These are phyloP conservation scores for Chloropicon primus DNA, from an alignment of 139 green algal genomes.

Conservation along the genomic window DNA sequence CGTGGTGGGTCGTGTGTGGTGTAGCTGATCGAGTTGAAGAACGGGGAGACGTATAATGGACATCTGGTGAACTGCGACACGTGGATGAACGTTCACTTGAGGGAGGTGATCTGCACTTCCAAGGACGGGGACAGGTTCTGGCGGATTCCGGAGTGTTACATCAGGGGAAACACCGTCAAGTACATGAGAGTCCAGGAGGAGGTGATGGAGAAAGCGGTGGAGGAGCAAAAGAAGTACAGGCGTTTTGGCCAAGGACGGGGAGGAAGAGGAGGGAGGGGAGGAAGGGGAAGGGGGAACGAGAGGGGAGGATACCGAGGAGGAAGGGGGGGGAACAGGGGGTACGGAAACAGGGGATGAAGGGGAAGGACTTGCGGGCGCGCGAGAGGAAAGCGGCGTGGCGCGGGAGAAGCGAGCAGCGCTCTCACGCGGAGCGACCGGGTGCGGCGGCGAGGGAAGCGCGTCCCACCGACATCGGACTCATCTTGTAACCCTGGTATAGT, in stretches of 20 bases:
- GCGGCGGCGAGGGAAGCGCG: too few species aligned
- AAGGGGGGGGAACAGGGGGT: too few species aligned
- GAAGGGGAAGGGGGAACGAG: not conserved
- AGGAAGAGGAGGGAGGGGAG: not conserved
- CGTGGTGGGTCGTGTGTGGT: too few species aligned
- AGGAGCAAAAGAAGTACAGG: not conserved
- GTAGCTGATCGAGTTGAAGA: conserved; percentile 97
- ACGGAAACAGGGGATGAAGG: not conserved
- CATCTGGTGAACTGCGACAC: conserved; percentile 88
- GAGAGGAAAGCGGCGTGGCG: too few species aligned
- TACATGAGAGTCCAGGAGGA: conserved; percentile 95
- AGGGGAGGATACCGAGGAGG: not conserved
- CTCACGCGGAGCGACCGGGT: too few species aligned
- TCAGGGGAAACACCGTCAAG: conserved; percentile 97
- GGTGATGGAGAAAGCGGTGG: conserved; percentile 24
- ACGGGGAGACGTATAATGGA: conserved; percentile 97
- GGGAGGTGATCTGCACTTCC: conserved; percentile 95
- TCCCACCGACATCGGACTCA: too few species aligned
- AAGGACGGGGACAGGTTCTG: conserved; percentile 94
- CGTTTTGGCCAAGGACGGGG: not conserved
- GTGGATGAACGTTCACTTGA: conserved; percentile 98
- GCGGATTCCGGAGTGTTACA: conserved; percentile 84
- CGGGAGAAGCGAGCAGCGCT: too few species aligned
- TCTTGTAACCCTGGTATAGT: too few species aligned
- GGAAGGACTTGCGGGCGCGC: too few species aligned